Conservation (phyloP, 2,329 filamentous ascomycete genomes). For the Lecanicillium sp. region DNA sequence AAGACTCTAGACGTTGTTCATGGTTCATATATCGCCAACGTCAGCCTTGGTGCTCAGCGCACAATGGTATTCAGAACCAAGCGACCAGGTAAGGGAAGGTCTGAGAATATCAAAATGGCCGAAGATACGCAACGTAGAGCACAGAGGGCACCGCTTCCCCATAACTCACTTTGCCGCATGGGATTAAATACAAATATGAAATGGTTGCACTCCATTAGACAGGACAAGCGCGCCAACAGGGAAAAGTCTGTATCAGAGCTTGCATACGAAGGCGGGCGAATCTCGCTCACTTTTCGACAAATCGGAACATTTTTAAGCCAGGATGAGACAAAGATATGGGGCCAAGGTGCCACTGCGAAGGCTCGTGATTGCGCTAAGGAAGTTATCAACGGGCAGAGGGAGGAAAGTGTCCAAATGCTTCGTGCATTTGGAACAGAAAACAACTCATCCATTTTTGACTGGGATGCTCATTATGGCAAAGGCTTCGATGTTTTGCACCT, state of each 20-base stretch:
- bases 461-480: conserved; percentile 64
- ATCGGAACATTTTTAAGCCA: conserved; percentile 78
- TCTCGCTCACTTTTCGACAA: conserved; percentile 82
- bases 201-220: conserved; percentile 88
- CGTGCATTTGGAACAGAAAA: conserved; percentile 82
- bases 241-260: conserved; percentile 65
- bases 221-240: conserved; percentile 64
- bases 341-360: conserved; percentile 76
- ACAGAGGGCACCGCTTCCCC: conserved; percentile 66
- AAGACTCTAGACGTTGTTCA: conserved; percentile 88
- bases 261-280: conserved; percentile 66
- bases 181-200: conserved; percentile 72
- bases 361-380: conserved; percentile 45
- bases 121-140: conserved; percentile 38
- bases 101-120: conserved; percentile 13
- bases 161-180: conserved; percentile 83
- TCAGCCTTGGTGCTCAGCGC: conserved; percentile 85
- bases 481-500: conserved; percentile 82
- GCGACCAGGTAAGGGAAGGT: conserved; percentile 38
- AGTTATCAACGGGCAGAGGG: conserved; percentile 62
- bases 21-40: conserved; percentile 79
- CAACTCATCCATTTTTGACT: conserved; percentile 60
- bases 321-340: conserved; percentile 69
- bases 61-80: conserved; percentile 88
- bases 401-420: conserved; percentile 61